Evolutionary conservation across 2,329 filamentous ascomycete genomes (phyloP), one percentile per base, ranked within the genome.

Genomic region (Botrytis galanthina): DNA sequence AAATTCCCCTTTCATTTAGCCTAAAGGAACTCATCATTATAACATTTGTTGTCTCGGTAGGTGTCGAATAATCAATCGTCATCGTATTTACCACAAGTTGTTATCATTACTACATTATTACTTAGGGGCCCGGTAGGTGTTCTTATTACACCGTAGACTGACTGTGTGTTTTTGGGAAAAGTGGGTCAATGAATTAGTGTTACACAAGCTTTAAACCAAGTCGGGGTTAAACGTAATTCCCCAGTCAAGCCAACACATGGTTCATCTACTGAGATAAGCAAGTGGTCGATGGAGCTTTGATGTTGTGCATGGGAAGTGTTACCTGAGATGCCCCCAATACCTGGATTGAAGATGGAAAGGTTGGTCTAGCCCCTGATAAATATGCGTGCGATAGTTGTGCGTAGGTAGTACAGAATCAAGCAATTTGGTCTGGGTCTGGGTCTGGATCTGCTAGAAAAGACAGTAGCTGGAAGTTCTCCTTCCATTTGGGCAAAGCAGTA

Each of bases 1-100:
- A 70, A 59, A 20, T 46, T 37, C 8, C 54, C 68, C 20, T 70
- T 61, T 16, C 26, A 59, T 70, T 62, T 62, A 70, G 68, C 68
- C 68, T 70, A 62, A 70, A 61, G n/a, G 39, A 32, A 37, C n/a
- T 2, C 14, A 18, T 32, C 2, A 37, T 26, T 7, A 6, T 32
- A 18, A 4, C 8, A 54, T n/a, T 29, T 54, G 46, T 54, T 39
- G 14, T 57, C 51, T 57, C 51, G 14, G 29, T 8, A 7, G 51
- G 18, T 29, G 51, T 18, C 12, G 51, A 29, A 57, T 29, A 57
- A 57, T 29, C 51, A 57, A 57, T 57, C 51, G 51, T 9, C 7
- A 4, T 6, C 51, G 51, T 18, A 57, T 29, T 57, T 57, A 57
- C n/a, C 51, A 57, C n/a, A n/a, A n/a, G 12, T 54, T 54, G 48